Evolutionary conservation across 2,329 filamentous ascomycete genomes (phyloP).

Genomic region (Clonostachys sp.): DNA sequence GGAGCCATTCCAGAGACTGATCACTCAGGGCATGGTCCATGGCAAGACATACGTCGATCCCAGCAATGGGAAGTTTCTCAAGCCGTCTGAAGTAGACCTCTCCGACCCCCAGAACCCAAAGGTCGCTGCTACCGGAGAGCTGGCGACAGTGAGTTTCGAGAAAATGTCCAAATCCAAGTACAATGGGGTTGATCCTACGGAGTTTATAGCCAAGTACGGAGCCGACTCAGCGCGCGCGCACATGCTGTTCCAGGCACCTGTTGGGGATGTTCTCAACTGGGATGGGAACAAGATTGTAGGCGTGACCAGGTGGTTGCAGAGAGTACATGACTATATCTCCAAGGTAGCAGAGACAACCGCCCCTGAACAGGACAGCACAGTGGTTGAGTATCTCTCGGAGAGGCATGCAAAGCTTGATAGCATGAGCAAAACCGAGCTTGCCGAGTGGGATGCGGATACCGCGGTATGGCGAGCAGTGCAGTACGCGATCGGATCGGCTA

Average conservation of each 20-base stretch:
- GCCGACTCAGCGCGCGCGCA: slow-evolving; percentile 82
- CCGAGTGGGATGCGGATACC: slow-evolving; percentile 39
- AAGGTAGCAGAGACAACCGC: slow-evolving; percentile 30
- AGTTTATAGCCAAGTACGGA: slow-evolving; percentile 69
- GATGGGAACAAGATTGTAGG: slow-evolving; percentile 79
- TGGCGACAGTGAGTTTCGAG: slow-evolving; percentile 65
- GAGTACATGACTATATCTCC: slow-evolving; percentile 46
- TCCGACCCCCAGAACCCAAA: slow-evolving; percentile 49
- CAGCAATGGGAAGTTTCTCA: slow-evolving; percentile 69
- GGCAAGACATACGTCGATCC: slow-evolving; percentile 79
- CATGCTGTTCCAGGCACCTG: slow-evolving; percentile 83
- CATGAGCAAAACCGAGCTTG: slow-evolving; percentile 21
- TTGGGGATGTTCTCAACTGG: slow-evolving; percentile 82
- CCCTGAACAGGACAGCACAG: slow-evolving; percentile 5
- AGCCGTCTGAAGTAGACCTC: slow-evolving; percentile 68
- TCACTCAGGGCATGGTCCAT: slow-evolving; percentile 92
- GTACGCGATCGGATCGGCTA: slow-evolving; percentile 61
- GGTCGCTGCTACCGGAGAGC: slow-evolving; percentile 56
- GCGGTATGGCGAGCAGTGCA: slow-evolving; percentile 64
- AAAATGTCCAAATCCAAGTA: slow-evolving; percentile 97
- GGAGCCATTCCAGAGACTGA: slow-evolving; percentile 78
- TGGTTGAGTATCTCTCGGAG: slow-evolving; percentile 29
- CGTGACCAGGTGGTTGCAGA: slow-evolving; percentile 73
- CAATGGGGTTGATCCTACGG: slow-evolving; percentile 80
- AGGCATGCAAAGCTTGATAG: slow-evolving; percentile 18